Evolutionary conservation across 1,284 basidiomycete genomes (phyloP).

Genomic region (Coriolopsis trogii): DNA sequence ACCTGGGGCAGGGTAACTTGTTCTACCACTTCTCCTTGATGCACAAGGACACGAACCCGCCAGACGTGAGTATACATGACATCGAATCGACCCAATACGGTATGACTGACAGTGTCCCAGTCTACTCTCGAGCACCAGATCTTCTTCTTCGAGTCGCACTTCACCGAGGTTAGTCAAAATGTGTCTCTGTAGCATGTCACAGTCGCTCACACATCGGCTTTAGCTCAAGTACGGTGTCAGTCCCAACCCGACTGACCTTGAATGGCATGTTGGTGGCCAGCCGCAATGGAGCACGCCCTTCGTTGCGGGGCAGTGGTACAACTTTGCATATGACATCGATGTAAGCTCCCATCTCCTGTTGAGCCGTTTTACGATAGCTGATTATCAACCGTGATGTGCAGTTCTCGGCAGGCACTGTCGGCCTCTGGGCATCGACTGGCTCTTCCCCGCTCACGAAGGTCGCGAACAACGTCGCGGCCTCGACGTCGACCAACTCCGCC

Average conservation of each 20-base stretch:
- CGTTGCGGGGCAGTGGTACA: conserved; percentile 60
- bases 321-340: conserved; percentile 66
- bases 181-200: not conserved
- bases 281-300: conserved; percentile 57
- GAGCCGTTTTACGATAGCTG: not conserved
- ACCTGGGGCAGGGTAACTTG: conserved; percentile 60
- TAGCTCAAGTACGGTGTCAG: conserved; percentile 62
- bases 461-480: conserved; percentile 49
- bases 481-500: conserved; percentile 60
- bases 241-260: conserved; percentile 49
- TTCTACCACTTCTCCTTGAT: conserved; percentile 69
- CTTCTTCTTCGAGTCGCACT: conserved; percentile 67
- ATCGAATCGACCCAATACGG: no score
- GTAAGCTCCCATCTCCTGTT: conserved; percentile 33
- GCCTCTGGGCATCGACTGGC: conserved; percentile 61
- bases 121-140: conserved; percentile 60
- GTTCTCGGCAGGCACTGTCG: conserved; percentile 57
- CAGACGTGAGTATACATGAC: conserved; percentile 50
- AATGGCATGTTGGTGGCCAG: conserved; percentile 53
- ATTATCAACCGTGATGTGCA: conserved; percentile 29
- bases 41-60: conserved; percentile 50
- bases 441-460: conserved; percentile 52
- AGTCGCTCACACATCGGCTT: not conserved
- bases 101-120: conserved; percentile 29
- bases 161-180: conserved; percentile 50